Evolutionary conservation across 148 eudicot genomes (phyloP), one percentile per base, ranked within the genome.

Genomic region (Vaccinium corymbosum): DNA sequence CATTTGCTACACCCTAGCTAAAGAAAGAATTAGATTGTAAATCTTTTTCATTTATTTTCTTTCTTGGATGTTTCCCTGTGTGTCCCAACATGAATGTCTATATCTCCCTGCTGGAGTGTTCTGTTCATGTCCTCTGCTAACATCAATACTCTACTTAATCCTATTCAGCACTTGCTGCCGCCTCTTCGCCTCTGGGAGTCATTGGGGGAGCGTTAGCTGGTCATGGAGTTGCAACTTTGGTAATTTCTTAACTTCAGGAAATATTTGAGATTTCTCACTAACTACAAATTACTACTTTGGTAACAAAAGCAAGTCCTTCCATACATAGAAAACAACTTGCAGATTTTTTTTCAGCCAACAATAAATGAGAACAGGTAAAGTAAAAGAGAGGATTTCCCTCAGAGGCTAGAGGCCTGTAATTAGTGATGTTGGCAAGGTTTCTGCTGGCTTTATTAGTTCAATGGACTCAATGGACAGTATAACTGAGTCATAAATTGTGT

Each of bases 101-200:
- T 25, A 51, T 81, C 48, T 51, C 78, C 62, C 59, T 82, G 50
- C 27, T 56, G 15, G 20, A 32, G 27, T 51, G 7, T 12, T 66
- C 62, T 19, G 16, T 19, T 19, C 72, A 81, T 11, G 20, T 77
- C 11, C 29, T 71, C 42, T 19, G 32, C 73, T 71, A 57, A 77
- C 75, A 59, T 42, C 13, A 49, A 56, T 62, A 15, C 29, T 66
- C 48, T 78, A 42, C 46, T 4, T 42, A 42, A 42, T 82, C 52
- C 84, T 85, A 80, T 89, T 72, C 93, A 96, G 99, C 99, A 52
- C 93, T 97, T 82, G 98, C 99, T 82, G 98, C 99, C 35, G 95
- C 99, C 70, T 93, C 99, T 81, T 97, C 99, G 13, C 99, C 99
- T 77, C 97, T 95, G 87, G 99, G 99, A 85, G 99, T 97, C 83